phyloP scores from a whole-genome alignment of 169 alveolate genomes.

The Babesia bovis region DNA sequence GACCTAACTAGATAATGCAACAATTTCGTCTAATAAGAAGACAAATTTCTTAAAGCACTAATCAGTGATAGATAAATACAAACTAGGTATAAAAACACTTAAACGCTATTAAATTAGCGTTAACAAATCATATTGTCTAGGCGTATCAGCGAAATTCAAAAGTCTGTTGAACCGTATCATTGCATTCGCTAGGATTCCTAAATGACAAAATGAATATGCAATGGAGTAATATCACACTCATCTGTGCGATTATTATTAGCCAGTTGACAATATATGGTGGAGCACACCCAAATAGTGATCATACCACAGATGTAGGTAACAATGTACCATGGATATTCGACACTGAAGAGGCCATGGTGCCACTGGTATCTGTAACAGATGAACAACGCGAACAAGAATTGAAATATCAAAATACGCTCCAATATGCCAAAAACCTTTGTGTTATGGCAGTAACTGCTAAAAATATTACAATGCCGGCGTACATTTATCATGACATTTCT shows the following conservation, averaged over 20 bases:
- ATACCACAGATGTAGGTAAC: background rate
- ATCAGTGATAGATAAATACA: no score
- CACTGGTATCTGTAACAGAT: background rate
- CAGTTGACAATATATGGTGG: background rate
- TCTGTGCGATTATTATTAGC: background rate
- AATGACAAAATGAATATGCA: no score
- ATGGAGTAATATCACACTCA: background rate
- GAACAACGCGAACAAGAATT: background rate
- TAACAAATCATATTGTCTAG: no score
- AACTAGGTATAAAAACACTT: no score
- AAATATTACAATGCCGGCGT: background rate
- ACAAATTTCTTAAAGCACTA: no score
- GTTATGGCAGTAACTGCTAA: background rate
- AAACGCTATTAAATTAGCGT: no score
- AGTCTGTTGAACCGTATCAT: no score
- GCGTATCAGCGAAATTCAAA: no score
- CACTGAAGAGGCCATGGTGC: background rate
- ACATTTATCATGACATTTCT: background rate
- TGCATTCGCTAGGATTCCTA: no score
- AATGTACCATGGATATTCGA: conserved; percentile 5
- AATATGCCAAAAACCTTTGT: background rate
- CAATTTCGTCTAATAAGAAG: no score
- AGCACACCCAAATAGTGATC: background rate
- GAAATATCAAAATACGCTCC: background rate
- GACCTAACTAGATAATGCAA: no score